phyloP scores from a whole-genome alignment of 1,139 yeast species.

The Meyerozyma guilliermondii region DNA sequence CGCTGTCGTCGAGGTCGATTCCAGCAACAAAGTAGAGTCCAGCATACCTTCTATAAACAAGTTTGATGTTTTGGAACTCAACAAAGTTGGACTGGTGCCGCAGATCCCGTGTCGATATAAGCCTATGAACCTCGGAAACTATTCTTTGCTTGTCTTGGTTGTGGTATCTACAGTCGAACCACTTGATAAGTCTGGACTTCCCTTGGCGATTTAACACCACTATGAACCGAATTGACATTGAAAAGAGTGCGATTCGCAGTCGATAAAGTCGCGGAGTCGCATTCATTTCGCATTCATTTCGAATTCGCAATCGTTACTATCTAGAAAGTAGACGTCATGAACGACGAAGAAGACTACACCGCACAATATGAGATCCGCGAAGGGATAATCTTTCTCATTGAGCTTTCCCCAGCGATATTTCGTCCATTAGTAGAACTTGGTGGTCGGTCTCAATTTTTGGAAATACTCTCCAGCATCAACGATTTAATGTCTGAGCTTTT shows the following conservation, averaged over 20 bases:
- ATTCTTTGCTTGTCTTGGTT: slow-evolving; percentile 49
- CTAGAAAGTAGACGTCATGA: no score
- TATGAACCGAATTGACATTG: slow-evolving; percentile 76
- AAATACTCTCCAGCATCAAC: slow-evolving; percentile 49
- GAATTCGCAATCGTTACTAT: no score
- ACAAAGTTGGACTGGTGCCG: slow-evolving; percentile 77
- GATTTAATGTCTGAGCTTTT: slow-evolving; percentile 55
- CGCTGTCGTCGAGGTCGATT: slow-evolving; percentile 71
- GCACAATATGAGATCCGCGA: slow-evolving; percentile 52
- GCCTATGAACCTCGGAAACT: slow-evolving; percentile 70
- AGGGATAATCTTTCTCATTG: slow-evolving; percentile 60
- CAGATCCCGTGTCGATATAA: slow-evolving; percentile 79
- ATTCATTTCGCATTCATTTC: background rate
- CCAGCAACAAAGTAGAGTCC: slow-evolving; percentile 84
- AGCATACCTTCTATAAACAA: slow-evolving; percentile 87
- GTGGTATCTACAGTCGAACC: slow-evolving; percentile 48
- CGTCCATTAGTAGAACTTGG: slow-evolving; percentile 27
- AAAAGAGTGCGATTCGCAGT: background rate
- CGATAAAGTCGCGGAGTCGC: no score
- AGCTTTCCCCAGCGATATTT: slow-evolving; percentile 49
- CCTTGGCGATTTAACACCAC: slow-evolving; percentile 89
- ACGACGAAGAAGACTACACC: slow-evolving; percentile 7
- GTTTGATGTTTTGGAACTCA: slow-evolving; percentile 65
- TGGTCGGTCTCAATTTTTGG: slow-evolving; percentile 40
- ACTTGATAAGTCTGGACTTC: slow-evolving; percentile 79